Conservation (phyloP, 2,329 filamentous ascomycete species). For the Boeremia exigua region DNA sequence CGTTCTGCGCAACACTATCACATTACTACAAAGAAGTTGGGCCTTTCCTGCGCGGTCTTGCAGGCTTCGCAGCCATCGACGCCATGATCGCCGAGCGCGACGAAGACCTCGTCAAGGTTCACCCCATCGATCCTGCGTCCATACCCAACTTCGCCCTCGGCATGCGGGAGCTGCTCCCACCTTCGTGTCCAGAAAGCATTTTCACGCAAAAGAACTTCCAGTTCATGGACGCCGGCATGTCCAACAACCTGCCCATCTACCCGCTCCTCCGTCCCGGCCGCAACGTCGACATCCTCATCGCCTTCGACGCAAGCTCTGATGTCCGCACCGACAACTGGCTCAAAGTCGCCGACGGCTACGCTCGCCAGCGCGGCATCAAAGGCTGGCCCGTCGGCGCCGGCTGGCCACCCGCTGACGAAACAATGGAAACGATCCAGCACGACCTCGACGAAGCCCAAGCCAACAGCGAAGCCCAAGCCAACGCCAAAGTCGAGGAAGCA, state of each 20-base stretch:
- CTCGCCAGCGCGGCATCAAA: slow-evolving; percentile 84
- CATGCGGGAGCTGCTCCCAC: slow-evolving; percentile 76
- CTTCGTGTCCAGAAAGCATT: slow-evolving; percentile 78
- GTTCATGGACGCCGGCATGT: slow-evolving; percentile 96
- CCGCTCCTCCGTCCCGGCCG: slow-evolving; percentile 87
- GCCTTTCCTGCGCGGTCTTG: slow-evolving; percentile 77
- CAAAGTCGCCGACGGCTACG: slow-evolving; percentile 91
- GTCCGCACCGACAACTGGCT: slow-evolving; percentile 96
- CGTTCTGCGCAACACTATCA: slow-evolving; percentile 92
- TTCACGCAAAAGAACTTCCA: slow-evolving; percentile 69
- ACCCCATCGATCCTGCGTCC: slow-evolving; percentile 89
- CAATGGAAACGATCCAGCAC: slow-evolving; percentile 64
- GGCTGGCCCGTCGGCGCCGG: slow-evolving; percentile 96
- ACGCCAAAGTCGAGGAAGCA: slow-evolving; percentile 68
- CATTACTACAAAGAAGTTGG: slow-evolving; percentile 95
- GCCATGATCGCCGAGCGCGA: slow-evolving; percentile 81
- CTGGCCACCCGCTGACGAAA: slow-evolving; percentile 74
- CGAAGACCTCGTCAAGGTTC: slow-evolving; percentile 85
- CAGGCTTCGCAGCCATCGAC: slow-evolving; percentile 79
- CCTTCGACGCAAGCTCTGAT: slow-evolving; percentile 94
- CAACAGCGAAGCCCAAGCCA: slow-evolving; percentile 64
- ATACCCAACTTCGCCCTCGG: slow-evolving; percentile 90
- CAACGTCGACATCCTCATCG: slow-evolving; percentile 86
- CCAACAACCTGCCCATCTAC: slow-evolving; percentile 96
- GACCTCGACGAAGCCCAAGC: slow-evolving; percentile 74